A percentile compares a stretch with the other conserved stretches of the same genome.
phyloP scores from a whole-genome alignment of 495 filamentous ascomycete species.

The Bryoglossum gracile region DNA sequence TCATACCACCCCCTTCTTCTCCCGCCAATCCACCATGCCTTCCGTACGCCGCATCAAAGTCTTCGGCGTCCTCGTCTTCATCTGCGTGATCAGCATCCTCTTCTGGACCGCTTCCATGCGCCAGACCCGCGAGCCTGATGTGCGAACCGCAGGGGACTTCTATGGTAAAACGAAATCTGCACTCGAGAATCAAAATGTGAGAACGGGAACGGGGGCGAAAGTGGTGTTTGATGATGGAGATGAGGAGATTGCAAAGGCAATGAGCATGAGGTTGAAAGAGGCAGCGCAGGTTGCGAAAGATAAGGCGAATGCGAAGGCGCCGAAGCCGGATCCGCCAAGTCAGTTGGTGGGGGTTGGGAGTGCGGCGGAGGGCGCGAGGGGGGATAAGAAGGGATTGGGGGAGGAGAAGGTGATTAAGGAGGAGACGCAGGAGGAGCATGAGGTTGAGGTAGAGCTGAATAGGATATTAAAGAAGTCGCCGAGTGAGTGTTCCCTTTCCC shows the following conservation, averaged over 20 bases:
- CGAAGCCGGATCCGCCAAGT: slow-evolving; percentile 43
- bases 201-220: background rate
- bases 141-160: slow-evolving; percentile 40
- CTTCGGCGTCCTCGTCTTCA: slow-evolving; percentile 48
- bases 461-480: slow-evolving; percentile 73
- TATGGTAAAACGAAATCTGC: slow-evolving; percentile 49
- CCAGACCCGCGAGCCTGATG: slow-evolving; percentile 31
- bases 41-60: slow-evolving; percentile 60
- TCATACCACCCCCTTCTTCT: slow-evolving; percentile 18
- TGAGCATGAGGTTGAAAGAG: slow-evolving; percentile 25
- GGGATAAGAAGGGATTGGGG: slow-evolving; percentile 47
- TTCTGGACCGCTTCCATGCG: slow-evolving; percentile 58
- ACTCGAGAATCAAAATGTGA: slow-evolving; percentile 30
- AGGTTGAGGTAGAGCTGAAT: slow-evolving; percentile 58
- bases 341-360: slow-evolving; percentile 42
- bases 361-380: slow-evolving; percentile 32
- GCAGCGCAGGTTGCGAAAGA: slow-evolving; percentile 52
- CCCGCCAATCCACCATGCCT: slow-evolving; percentile 47
- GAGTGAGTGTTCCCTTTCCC: slow-evolving; percentile 43
- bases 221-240: slow-evolving; percentile 7
- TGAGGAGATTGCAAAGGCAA: slow-evolving; percentile 14
- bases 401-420: slow-evolving; percentile 35
- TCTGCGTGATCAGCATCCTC: slow-evolving; percentile 47
- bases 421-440: slow-evolving; percentile 49
- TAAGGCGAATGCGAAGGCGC: slow-evolving; percentile 42